Evolutionary conservation across 768 basidiomycete genomes (phyloP).

Genomic region (Tulasnella sp.): DNA sequence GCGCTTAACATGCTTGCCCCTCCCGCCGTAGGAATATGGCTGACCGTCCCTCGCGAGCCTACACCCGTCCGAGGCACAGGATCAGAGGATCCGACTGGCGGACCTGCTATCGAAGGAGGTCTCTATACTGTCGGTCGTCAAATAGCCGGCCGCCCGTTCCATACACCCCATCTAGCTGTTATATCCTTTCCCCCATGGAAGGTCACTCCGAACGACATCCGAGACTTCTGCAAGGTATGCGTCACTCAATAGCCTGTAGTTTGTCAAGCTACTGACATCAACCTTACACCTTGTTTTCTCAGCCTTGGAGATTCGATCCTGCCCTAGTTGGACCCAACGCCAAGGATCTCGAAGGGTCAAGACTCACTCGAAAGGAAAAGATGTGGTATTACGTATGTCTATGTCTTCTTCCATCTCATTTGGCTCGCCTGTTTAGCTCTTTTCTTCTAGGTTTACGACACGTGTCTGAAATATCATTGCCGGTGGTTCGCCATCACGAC

Average conservation of each 20-base stretch:
- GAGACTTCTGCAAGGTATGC: background rate
- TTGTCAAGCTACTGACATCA: background rate
- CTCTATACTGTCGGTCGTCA: background rate
- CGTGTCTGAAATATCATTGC: background rate
- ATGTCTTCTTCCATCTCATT: background rate
- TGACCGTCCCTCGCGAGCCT: background rate
- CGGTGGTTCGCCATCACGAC: background rate
- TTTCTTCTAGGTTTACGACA: background rate
- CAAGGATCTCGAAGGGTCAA: background rate
- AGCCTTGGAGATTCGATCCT: background rate
- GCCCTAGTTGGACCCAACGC: background rate
- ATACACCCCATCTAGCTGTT: background rate
- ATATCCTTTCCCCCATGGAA: background rate
- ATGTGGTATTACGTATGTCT: background rate
- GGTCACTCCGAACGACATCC: background rate
- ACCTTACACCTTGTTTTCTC: background rate
- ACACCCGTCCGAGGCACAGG: background rate
- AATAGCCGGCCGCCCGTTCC: background rate
- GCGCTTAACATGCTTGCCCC: no score
- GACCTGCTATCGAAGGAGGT: background rate
- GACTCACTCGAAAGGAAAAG: background rate
- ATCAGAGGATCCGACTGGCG: background rate
- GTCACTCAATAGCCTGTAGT: background rate
- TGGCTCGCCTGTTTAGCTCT: background rate
- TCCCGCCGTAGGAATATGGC: no score